Evolutionary conservation across 2,329 filamentous ascomycete genomes (phyloP).

Genomic region (Biscogniauxia marginata): DNA sequence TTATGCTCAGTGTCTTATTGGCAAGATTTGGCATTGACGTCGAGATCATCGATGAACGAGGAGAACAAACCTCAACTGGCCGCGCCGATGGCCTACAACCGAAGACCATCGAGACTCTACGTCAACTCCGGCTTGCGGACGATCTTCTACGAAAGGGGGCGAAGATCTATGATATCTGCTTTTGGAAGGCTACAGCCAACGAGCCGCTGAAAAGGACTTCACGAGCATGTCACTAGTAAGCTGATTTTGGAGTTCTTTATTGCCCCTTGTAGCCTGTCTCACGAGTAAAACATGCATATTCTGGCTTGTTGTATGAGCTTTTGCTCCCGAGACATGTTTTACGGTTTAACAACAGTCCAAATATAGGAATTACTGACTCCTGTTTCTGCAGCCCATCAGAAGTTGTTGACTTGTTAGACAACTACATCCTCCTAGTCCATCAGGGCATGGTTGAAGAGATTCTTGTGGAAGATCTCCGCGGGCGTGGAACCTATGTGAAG

Average conservation of each 20-base stretch:
- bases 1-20: slow-evolving; percentile 41
- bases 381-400: too few relatives aligned
- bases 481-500: slow-evolving; percentile 62
- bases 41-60: slow-evolving; percentile 66
- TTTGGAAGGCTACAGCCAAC: slow-evolving; percentile 60
- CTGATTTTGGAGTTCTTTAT: slow-evolving; percentile 68
- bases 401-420: slow-evolving; percentile 52
- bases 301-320: too few relatives aligned
- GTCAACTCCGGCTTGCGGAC: slow-evolving; percentile 72
- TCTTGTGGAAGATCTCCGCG: slow-evolving; percentile 66
- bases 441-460: slow-evolving; percentile 74
- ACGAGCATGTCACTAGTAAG: too few relatives aligned
- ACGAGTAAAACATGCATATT: too few relatives aligned
- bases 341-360: too few relatives aligned
- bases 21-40: slow-evolving; percentile 65
- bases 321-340: too few relatives aligned
- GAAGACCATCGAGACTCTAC: slow-evolving; percentile 75
- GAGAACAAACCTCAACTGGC: slow-evolving; percentile 66
- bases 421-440: slow-evolving; percentile 61
- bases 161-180: slow-evolving; percentile 71
- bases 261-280: too few relatives aligned
- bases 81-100: slow-evolving; percentile 69
- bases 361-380: too few relatives aligned
- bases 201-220: slow-evolving; percentile 57
- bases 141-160: slow-evolving; percentile 64